phyloP scores from a whole-genome alignment of 108 stramenopile species.

The Fragilaria crotonensis region DNA sequence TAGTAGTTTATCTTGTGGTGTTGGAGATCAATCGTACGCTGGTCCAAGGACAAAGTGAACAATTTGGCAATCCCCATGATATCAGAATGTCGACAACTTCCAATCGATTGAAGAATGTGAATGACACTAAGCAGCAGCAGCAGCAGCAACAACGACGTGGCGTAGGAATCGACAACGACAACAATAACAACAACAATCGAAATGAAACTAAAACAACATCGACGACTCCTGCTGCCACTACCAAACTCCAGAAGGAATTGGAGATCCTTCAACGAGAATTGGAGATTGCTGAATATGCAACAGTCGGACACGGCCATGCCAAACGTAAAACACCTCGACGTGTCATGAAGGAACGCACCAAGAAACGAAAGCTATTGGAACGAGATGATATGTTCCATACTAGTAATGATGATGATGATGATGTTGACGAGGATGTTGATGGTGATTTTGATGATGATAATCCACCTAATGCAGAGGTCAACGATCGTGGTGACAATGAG shows the following conservation, averaged over 20 bases:
- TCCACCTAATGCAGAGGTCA: background rate
- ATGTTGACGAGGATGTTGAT: conserved; percentile 5
- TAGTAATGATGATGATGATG: conserved; percentile 8
- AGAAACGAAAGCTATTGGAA: conserved; percentile 57
- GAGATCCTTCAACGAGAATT: conserved; percentile 56
- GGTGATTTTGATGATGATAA: conserved; percentile 1
- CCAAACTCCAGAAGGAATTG: conserved; percentile 18
- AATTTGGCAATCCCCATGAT: too few species aligned
- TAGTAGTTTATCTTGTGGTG: too few species aligned
- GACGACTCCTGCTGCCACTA: too few species aligned
- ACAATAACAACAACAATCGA: too few species aligned
- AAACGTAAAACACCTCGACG: conserved; percentile 37
- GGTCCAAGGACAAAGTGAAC: too few species aligned
- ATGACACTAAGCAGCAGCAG: too few species aligned
- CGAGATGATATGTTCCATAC: conserved; percentile 20
- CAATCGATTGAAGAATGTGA: too few species aligned
- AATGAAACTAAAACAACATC: too few species aligned
- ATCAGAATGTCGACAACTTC: too few species aligned
- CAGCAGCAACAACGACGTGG: too few species aligned
- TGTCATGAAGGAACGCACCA: conserved; percentile 33
- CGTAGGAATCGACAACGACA: too few species aligned
- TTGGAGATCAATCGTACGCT: too few species aligned
- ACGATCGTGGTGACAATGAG: background rate
- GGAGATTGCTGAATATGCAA: conserved; percentile 56
- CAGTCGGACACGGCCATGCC: conserved; percentile 29